phyloP scores from a whole-genome alignment of 2,329 filamentous ascomycete genomes.

The Colletotrichum theobromicola region DNA sequence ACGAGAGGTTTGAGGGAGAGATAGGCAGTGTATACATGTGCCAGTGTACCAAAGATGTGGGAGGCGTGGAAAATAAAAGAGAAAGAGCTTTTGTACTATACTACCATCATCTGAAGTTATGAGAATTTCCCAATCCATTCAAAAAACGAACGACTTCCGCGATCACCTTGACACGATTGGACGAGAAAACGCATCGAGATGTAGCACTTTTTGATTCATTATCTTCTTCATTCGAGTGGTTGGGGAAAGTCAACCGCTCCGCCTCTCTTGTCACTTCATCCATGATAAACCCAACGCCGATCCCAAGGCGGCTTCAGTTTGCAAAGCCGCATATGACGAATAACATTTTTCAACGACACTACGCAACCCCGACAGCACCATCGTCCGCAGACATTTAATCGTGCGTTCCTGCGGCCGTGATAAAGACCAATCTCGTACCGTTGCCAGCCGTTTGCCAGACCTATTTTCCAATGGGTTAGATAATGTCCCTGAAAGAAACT shows the following conservation, averaged over 20 bases:
- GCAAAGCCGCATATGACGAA: not conserved
- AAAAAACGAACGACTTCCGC: not conserved
- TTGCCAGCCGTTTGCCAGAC: constrained; percentile 80
- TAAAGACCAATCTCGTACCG: constrained; percentile 73
- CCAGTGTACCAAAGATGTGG: constrained; percentile 11
- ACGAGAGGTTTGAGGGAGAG: not conserved
- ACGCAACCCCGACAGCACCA: not conserved
- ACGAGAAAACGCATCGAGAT: not conserved
- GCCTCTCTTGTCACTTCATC: not conserved
- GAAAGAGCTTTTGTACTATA: constrained; percentile 13
- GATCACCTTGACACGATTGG: not conserved
- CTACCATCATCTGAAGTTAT: constrained; percentile 7
- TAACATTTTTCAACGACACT: not conserved
- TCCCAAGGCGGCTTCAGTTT: not conserved
- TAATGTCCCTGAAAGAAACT: not conserved
- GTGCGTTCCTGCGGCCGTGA: constrained; percentile 45
- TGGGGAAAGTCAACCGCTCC: not conserved
- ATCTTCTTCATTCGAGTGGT: not conserved
- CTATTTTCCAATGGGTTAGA: constrained; percentile 53
- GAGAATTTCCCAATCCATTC: not conserved
- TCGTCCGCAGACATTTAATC: not conserved
- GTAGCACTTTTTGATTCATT: not conserved
- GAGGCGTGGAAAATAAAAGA: not conserved
- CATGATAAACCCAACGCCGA: not conserved
- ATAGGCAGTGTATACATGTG: constrained; percentile 2